Evolutionary conservation across 257 asterid species (phyloP).

Genomic region (Forsythia suspensa): DNA sequence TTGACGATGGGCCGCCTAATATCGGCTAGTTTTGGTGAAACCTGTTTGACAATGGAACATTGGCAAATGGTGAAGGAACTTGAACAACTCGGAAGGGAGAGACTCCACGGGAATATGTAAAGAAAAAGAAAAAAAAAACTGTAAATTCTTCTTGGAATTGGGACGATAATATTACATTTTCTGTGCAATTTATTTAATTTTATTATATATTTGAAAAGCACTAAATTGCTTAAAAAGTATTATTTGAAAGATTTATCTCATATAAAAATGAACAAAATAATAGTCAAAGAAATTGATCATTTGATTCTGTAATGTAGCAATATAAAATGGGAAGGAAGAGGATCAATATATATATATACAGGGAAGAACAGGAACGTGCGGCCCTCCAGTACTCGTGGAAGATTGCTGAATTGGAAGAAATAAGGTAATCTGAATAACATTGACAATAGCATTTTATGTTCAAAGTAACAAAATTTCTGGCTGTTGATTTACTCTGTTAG

Average conservation of each 20-base stretch:
- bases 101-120: conserved; percentile 39
- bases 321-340: no score
- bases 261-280: not conserved
- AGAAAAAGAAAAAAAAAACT: conserved; percentile 7
- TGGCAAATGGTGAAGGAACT: conserved; percentile 93
- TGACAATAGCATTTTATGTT: not conserved
- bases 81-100: conserved; percentile 65
- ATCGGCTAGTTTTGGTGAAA: conserved; percentile 76
- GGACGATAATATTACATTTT: not conserved
- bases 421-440: not conserved
- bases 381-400: no score
- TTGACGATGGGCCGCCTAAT: conserved; percentile 79
- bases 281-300: not conserved
- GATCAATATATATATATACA: no score
- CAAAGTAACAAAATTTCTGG: not conserved
- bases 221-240: not conserved
- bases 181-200: not conserved
- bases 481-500: not conserved
- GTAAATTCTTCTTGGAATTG: conserved; percentile 13
- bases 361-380: no score
- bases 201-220: not conserved
- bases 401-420: not conserved
- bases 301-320: no score
- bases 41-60: conserved; percentile 64
- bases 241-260: not conserved